Percentiles rank a stretch among this genome's conserved stretches.
These are phyloP conservation scores for Fraxinus sp. DNA, from an alignment of 305 asterid genomes.

Conservation along the genomic window DNA sequence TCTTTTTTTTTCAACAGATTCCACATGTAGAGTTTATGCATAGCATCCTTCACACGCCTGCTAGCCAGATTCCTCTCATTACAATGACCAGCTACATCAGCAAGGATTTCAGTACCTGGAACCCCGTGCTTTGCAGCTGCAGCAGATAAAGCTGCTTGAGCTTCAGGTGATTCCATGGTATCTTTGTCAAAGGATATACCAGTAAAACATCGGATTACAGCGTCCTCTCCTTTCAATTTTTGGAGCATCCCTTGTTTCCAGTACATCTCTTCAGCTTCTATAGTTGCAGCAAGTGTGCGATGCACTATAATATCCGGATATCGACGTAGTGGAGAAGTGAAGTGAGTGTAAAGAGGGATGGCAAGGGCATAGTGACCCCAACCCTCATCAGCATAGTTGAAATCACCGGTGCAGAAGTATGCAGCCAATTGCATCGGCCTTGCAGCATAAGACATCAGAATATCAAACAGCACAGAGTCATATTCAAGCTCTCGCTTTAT, in stretches of 20 bases:
- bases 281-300: constrained; percentile 74
- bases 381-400: constrained; percentile 36
- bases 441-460: constrained; percentile 76
- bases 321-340: constrained; percentile 87
- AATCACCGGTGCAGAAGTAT: constrained; percentile 81
- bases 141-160: constrained; percentile 56
- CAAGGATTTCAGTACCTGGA: constrained; percentile 46
- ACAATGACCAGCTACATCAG: constrained; percentile 70
- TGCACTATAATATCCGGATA: constrained; percentile 94
- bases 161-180: constrained; percentile 51
- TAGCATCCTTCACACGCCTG: constrained; percentile 73
- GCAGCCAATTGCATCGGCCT: constrained; percentile 88
- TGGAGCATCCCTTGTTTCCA: constrained; percentile 34
- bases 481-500: constrained; percentile 54
- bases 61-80: constrained; percentile 75
- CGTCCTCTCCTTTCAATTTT: constrained; percentile 28
- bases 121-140: constrained; percentile 52
- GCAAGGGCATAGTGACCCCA: constrained; percentile 78
- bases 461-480: constrained; percentile 60
- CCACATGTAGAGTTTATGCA: constrained; percentile 73
- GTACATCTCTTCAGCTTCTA: constrained; percentile 73
- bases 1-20: constrained; percentile 56
- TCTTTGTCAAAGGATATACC: constrained; percentile 45
- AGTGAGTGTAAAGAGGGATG: constrained; percentile 83
- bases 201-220: constrained; percentile 50